Conservation (phyloP, 1,139 yeast species). For the Saccharomyces hybrid region DNA sequence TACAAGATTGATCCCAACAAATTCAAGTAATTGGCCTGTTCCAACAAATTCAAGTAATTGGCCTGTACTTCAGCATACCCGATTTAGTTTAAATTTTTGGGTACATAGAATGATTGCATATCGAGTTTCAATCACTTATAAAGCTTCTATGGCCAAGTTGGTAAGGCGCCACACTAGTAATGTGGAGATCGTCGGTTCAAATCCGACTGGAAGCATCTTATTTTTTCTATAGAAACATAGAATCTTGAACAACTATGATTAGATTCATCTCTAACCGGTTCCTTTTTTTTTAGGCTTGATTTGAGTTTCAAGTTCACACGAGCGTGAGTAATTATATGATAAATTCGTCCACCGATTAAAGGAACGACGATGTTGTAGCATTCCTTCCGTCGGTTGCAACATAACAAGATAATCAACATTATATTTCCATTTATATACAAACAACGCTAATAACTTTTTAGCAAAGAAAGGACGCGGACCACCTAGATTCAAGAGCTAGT, state of each 20-base stretch:
- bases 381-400: neutral
- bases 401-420: neutral
- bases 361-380: neutral
- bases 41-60: too few relatives aligned
- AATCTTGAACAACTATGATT: too few relatives aligned
- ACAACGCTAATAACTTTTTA: neutral
- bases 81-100: too few relatives aligned
- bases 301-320: neutral
- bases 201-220: constrained; percentile 63
- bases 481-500: too few relatives aligned
- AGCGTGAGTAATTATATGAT: neutral
- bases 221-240: constrained; percentile 1
- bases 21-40: too few relatives aligned
- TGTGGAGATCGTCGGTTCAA: constrained; percentile 87
- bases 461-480: neutral
- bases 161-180: constrained; percentile 90
- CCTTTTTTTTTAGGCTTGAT: neutral
- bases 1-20: too few relatives aligned
- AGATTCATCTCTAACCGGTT: neutral
- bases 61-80: too few relatives aligned
- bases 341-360: neutral
- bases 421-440: neutral
- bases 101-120: too few relatives aligned
- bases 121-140: too few relatives aligned
- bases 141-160: constrained; percentile 71